phyloP scores from a whole-genome alignment of 345 rosid genomes.

The Gossypioides kirkii region DNA sequence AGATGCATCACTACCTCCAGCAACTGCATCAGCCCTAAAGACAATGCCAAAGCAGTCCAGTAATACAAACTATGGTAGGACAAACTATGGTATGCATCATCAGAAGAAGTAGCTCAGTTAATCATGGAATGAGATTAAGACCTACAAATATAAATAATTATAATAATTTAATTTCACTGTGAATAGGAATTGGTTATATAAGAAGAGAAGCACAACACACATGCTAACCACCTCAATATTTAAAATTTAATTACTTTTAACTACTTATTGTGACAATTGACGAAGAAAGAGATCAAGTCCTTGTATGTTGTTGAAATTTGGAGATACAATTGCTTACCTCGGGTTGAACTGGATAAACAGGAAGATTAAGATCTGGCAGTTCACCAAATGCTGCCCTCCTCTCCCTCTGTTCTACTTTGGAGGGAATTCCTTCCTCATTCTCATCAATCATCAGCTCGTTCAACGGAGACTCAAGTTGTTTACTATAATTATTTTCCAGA shows the following conservation, averaged over 20 bases:
- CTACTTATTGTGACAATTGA: not conserved
- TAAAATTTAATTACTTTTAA: not conserved
- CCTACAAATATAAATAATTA: not conserved
- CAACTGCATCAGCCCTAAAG: too few species aligned
- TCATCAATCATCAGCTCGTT: slow-evolving; percentile 7
- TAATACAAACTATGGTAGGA: too few species aligned
- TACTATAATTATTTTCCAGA: slow-evolving; percentile 16
- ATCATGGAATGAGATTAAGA: not conserved
- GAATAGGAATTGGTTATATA: not conserved
- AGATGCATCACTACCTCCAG: too few species aligned
- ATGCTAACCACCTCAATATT: not conserved
- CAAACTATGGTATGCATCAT: not conserved
- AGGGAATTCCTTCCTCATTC: slow-evolving; percentile 13
- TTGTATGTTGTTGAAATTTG: slow-evolving; percentile 4
- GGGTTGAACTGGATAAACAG: slow-evolving; percentile 23
- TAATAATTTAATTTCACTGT: not conserved
- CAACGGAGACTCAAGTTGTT: slow-evolving; percentile 13
- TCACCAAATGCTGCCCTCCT: slow-evolving; percentile 22
- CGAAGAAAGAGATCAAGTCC: not conserved
- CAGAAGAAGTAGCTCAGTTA: not conserved
- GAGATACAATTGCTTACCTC: slow-evolving; percentile 18
- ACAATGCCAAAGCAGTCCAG: too few species aligned
- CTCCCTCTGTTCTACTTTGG: slow-evolving; percentile 18
- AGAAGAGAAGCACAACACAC: not conserved
- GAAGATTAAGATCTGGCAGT: slow-evolving; percentile 42